Conservation (phyloP, 1,284 basidiomycete species). For the Cutaneotrichosporon spelunceum region DNA sequence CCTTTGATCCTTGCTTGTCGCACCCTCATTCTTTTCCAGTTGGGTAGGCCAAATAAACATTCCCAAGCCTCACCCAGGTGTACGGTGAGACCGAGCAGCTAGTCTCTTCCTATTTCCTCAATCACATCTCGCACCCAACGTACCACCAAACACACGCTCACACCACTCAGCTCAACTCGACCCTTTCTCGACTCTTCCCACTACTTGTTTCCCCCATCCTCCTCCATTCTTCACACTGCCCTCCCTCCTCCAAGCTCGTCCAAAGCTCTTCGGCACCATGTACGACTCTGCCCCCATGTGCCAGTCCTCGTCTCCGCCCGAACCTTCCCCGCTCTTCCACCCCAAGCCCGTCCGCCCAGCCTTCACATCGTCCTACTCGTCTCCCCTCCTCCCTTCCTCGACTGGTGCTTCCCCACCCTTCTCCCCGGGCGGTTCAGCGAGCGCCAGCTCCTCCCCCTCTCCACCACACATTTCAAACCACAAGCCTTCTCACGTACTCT, state of each 20-base stretch:
- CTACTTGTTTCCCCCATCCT: background rate
- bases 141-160: background rate
- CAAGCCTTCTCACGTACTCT: constrained; percentile 17
- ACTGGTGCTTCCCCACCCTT: constrained; percentile 8
- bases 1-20: background rate
- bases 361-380: constrained; percentile 17
- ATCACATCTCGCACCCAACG: background rate
- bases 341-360: constrained; percentile 23
- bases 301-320: constrained; percentile 2
- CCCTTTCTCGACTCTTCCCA: no score
- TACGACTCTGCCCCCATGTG: constrained; percentile 10
- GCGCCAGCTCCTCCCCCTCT: constrained; percentile 18
- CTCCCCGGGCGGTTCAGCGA: constrained; percentile 5
- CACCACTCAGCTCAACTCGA: background rate
- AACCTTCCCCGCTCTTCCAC: constrained; percentile 14
- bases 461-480: constrained; percentile 10
- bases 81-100: background rate
- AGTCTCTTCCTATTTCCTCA: background rate
- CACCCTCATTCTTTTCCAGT: background rate
- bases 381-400: constrained; percentile 14
- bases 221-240: background rate
- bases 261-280: constrained; percentile 3
- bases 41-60: background rate
- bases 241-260: background rate
- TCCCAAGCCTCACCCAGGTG: background rate